A percentile compares a stretch with the other conserved stretches of the same genome.
phyloP scores from a whole-genome alignment of 805 yeast species.

The Wickerhamomyces sydowiorum region DNA sequence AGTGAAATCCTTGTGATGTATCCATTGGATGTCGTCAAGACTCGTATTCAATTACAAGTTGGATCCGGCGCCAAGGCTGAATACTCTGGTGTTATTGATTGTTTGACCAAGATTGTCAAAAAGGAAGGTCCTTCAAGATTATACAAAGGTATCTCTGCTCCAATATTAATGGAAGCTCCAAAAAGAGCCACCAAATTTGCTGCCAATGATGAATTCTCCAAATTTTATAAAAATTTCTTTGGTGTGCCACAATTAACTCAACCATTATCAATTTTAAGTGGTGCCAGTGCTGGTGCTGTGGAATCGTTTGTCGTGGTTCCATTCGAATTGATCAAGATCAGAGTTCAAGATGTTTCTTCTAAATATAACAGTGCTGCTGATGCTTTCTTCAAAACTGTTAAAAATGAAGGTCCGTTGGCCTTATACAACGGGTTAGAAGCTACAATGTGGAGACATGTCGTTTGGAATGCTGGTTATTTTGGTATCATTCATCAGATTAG shows the following conservation, averaged over 20 bases:
- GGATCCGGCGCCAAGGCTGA: slow-evolving; percentile 41
- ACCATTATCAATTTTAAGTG: slow-evolving; percentile 81
- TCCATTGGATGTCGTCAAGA: slow-evolving; percentile 95
- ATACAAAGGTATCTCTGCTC: slow-evolving; percentile 93
- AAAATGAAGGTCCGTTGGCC: slow-evolving; percentile 73
- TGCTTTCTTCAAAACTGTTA: slow-evolving; percentile 67
- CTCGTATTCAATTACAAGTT: slow-evolving; percentile 88
- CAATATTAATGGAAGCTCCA: slow-evolving; percentile 98
- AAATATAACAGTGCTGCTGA: slow-evolving; percentile 81
- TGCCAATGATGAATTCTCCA: slow-evolving; percentile 95
- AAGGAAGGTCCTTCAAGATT: slow-evolving; percentile 80
- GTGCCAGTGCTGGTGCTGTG: slow-evolving; percentile 98
- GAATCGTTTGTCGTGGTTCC: slow-evolving; percentile 98
- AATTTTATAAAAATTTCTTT: slow-evolving; percentile 65
- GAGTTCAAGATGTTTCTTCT: slow-evolving; percentile 85
- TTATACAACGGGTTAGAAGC: slow-evolving; percentile 95
- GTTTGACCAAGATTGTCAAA: slow-evolving; percentile 74
- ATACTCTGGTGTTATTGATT: slow-evolving; percentile 80
- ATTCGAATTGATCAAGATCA: slow-evolving; percentile 90
- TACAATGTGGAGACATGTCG: slow-evolving; percentile 92
- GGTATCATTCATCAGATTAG: slow-evolving; percentile 91
- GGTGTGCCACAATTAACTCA: slow-evolving; percentile 71
- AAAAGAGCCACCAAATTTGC: slow-evolving; percentile 98
- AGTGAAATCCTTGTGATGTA: slow-evolving; percentile 94
- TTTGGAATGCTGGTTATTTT: slow-evolving; percentile 98